phyloP scores from a whole-genome alignment of 352 stramenopile species.

The Globisporangium polare region DNA sequence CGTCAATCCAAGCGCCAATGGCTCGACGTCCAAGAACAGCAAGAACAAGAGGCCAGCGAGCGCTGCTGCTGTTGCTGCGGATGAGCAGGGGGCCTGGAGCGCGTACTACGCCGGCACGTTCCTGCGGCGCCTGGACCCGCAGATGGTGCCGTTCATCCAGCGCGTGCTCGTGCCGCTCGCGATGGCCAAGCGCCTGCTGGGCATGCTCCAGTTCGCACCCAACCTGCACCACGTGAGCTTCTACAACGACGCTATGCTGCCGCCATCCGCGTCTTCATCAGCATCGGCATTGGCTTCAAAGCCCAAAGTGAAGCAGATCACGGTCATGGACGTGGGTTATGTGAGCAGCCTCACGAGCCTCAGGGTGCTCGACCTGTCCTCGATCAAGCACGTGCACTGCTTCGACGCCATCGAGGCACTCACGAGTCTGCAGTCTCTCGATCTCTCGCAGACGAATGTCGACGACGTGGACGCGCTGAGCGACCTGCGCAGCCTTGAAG shows the following conservation, averaged over 20 bases:
- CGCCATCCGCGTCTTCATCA: not conserved
- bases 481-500: slow-evolving; percentile 12
- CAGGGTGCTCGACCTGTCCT: slow-evolving; percentile 21
- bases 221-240: slow-evolving; percentile 30
- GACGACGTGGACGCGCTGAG: slow-evolving; percentile 15
- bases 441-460: slow-evolving; percentile 31
- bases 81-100: slow-evolving; percentile 7
- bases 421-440: slow-evolving; percentile 19
- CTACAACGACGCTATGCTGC: slow-evolving; percentile 17
- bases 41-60: not conserved
- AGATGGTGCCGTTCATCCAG: slow-evolving; percentile 30
- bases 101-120: slow-evolving; percentile 35
- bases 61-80: not conserved
- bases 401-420: slow-evolving; percentile 13
- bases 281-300: not conserved
- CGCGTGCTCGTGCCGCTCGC: slow-evolving; percentile 30
- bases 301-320: slow-evolving; percentile 16
- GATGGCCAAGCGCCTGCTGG: slow-evolving; percentile 32
- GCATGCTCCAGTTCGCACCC: slow-evolving; percentile 31
- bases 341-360: slow-evolving; percentile 28
- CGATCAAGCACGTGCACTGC: slow-evolving; percentile 13
- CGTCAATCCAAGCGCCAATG: not conserved
- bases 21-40: not conserved
- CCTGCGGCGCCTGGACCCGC: slow-evolving; percentile 22
- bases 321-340: slow-evolving; percentile 33